Percentiles rank a stretch among this genome's conserved stretches.
phyloP scores from a whole-genome alignment of 306 rosid species.

The Erythrophleum fordii region DNA sequence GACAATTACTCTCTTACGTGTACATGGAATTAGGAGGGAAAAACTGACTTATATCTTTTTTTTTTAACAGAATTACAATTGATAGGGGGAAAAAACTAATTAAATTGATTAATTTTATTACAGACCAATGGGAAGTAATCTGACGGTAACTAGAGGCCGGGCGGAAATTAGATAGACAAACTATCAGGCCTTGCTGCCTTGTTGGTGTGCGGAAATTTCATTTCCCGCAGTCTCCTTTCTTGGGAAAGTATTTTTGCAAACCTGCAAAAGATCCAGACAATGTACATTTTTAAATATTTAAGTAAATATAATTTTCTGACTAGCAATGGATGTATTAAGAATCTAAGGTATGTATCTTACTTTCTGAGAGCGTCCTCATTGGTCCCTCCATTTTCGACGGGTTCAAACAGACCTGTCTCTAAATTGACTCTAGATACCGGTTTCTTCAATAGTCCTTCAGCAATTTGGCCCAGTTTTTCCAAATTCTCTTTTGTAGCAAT shows the following conservation, averaged over 20 bases:
- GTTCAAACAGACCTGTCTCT: conserved; percentile 44
- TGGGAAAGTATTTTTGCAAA: conserved; percentile 64
- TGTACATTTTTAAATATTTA: background rate
- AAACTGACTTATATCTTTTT: background rate
- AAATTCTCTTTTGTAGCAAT: conserved; percentile 45
- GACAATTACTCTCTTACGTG: background rate
- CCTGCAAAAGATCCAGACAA: conserved; percentile 36
- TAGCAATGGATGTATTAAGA: background rate
- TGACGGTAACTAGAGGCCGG: background rate
- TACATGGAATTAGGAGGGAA: background rate
- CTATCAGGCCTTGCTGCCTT: conserved; percentile 27
- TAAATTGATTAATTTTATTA: background rate
- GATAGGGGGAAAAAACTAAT: background rate
- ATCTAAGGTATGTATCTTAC: conserved; percentile 23
- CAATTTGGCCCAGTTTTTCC: conserved; percentile 37
- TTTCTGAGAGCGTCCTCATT: conserved; percentile 53
- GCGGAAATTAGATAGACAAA: background rate
- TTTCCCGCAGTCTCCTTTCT: conserved; percentile 60
- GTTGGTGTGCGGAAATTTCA: conserved; percentile 55
- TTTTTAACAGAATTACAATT: background rate
- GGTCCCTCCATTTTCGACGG: conserved; percentile 38
- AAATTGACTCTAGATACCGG: conserved; percentile 50
- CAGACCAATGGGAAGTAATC: background rate
- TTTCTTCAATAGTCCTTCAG: conserved; percentile 44
- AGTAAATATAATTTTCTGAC: background rate